Evolutionary conservation across 2,329 filamentous ascomycete genomes (phyloP).

Genomic region (Penicillium polonicum): DNA sequence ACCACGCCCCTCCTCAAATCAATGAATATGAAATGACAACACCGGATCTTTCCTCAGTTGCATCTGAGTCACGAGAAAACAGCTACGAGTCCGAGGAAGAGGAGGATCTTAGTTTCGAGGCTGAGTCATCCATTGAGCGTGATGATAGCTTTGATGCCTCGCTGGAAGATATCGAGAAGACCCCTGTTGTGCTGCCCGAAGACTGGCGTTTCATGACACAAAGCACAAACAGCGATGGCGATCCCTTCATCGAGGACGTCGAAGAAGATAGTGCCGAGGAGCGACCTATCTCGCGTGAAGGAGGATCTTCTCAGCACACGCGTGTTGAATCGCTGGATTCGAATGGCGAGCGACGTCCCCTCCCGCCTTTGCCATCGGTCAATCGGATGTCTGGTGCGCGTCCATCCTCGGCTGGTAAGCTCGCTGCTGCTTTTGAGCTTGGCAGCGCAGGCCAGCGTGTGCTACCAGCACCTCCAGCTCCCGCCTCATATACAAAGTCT

Average conservation of each 20-base stretch:
- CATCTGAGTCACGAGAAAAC: conserved; percentile 84
- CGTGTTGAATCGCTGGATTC: conserved; percentile 74
- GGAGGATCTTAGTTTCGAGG: conserved; percentile 62
- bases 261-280: conserved; percentile 65
- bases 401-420: conserved; percentile 59
- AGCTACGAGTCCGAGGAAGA: conserved; percentile 83
- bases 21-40: conserved; percentile 99
- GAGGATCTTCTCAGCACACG: conserved; percentile 42
- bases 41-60: conserved; percentile 88
- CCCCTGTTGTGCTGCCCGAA: conserved; percentile 93
- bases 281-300: conserved; percentile 48
- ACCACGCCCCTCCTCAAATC: conserved; percentile 86
- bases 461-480: conserved; percentile 69
- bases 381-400: conserved; percentile 43
- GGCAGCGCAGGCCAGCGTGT: conserved; percentile 65
- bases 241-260: conserved; percentile 64
- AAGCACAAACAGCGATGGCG: conserved; percentile 62
- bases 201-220: conserved; percentile 84
- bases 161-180: conserved; percentile 93
- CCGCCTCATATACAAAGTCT: conserved; percentile 67
- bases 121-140: conserved; percentile 59
- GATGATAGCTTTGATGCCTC: conserved; percentile 96
- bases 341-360: conserved; percentile 76
- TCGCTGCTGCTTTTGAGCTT: conserved; percentile 70
- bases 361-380: conserved; percentile 75